phyloP scores from a whole-genome alignment of 768 basidiomycete genomes.

The Dioszegia crocea region DNA sequence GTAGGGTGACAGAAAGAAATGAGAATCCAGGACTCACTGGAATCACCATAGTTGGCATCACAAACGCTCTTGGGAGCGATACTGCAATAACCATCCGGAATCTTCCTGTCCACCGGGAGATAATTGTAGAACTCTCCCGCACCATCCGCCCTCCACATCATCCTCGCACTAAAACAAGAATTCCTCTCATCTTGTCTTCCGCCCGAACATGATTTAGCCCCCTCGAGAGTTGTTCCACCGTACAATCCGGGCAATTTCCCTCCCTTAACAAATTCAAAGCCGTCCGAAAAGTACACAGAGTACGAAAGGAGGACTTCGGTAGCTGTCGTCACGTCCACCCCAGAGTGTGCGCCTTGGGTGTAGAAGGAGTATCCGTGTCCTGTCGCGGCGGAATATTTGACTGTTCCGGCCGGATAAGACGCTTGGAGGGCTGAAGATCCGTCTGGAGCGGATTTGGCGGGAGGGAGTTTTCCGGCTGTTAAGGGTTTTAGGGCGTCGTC shows the following conservation, averaged over 20 bases:
- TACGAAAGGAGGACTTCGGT: slow-evolving; percentile 69
- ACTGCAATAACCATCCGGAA: slow-evolving; percentile 55
- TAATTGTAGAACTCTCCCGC: slow-evolving; percentile 69
- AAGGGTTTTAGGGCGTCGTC: slow-evolving; percentile 36
- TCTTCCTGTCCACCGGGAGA: slow-evolving; percentile 53
- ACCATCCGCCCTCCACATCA: slow-evolving; percentile 66
- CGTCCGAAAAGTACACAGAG: slow-evolving; percentile 62
- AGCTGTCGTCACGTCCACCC: slow-evolving; percentile 57
- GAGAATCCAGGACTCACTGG: slow-evolving; percentile 50
- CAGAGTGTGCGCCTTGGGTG: slow-evolving; percentile 59
- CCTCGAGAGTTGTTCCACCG: slow-evolving; percentile 57
- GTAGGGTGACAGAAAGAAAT: background rate
- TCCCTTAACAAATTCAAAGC: slow-evolving; percentile 64
- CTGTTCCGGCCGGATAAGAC: slow-evolving; percentile 27
- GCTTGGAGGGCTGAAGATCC: slow-evolving; percentile 33
- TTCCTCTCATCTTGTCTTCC: slow-evolving; percentile 59
- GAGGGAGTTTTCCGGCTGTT: slow-evolving; percentile 31
- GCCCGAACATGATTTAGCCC: slow-evolving; percentile 61
- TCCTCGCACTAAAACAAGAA: slow-evolving; percentile 61
- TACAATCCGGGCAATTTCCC: slow-evolving; percentile 67
- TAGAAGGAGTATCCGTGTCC: slow-evolving; percentile 64
- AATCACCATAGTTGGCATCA: slow-evolving; percentile 58
- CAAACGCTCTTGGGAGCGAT: slow-evolving; percentile 54
- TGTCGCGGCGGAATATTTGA: slow-evolving; percentile 16
- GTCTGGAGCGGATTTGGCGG: slow-evolving; percentile 30